Percentiles rank a stretch among this genome's conserved stretches.
Conservation (phyloP, 331 rosid species). For the Pyracantha coccinea region DNA sequence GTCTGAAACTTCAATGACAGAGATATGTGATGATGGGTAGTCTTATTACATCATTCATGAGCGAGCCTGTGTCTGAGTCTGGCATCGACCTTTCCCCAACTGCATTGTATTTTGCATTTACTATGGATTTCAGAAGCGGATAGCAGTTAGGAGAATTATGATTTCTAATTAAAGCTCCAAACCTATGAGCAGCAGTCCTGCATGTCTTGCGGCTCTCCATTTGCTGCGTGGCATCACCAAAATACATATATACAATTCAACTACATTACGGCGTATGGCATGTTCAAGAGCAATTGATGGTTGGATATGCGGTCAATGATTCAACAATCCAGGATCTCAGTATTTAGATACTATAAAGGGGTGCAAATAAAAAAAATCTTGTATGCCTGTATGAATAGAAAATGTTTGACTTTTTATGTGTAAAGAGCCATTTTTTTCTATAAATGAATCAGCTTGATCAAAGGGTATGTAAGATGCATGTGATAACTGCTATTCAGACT, state of each 20-base stretch:
- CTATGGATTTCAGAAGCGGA: conserved; percentile 19
- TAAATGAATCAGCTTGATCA: no score
- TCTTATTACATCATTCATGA: background rate
- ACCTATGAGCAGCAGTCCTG: background rate
- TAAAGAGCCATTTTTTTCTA: no score
- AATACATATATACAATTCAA: background rate
- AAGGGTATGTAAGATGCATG: no score
- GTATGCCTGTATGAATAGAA: no score
- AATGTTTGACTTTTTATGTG: no score
- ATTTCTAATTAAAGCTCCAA: conserved; percentile 11
- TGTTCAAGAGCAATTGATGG: no score
- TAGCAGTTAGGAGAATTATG: conserved; percentile 21
- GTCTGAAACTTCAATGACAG: background rate
- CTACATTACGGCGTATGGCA: no score
- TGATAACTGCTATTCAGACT: background rate
- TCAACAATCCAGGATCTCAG: no score
- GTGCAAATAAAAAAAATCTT: no score
- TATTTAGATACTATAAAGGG: no score
- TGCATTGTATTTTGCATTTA: conserved; percentile 19
- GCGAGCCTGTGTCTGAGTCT: background rate
- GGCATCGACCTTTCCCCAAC: conserved; percentile 15
- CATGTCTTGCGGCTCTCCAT: background rate
- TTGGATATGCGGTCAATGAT: no score
- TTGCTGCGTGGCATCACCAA: conserved; percentile 5
- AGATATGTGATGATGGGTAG: no score